A percentile compares a stretch with the other conserved stretches of the same genome.
These are phyloP conservation scores for Plantago major DNA, from an alignment of 257 asterid species.

Conservation along the genomic window DNA sequence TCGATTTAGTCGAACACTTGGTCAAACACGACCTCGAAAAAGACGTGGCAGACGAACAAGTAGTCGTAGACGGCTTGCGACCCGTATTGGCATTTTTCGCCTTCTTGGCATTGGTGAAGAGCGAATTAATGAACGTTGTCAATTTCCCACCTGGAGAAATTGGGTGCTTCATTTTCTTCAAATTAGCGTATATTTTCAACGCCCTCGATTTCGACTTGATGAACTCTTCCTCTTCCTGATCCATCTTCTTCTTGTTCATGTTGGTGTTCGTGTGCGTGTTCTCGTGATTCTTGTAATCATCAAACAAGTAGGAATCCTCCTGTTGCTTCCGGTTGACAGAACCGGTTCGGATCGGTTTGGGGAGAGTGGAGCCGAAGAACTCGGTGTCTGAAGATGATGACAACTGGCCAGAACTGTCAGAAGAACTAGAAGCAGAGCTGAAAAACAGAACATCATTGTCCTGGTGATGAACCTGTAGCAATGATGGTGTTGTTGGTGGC, in stretches of 20 bases:
- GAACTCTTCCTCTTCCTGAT: conserved; percentile 27
- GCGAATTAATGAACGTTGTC: conserved; percentile 39
- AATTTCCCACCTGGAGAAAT: conserved; percentile 52
- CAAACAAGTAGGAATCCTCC: neutral
- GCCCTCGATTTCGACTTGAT: conserved; percentile 41
- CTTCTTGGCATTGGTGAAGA: conserved; percentile 45
- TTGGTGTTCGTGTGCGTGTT: neutral
- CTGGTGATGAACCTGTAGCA: conserved; percentile 15
- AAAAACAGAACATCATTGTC: conserved; percentile 58
- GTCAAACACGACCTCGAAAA: conserved; percentile 67
- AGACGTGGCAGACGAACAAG: conserved; percentile 62
- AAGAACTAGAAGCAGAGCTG: conserved; percentile 67
- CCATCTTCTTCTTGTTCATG: neutral
- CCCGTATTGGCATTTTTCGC: conserved; percentile 16
- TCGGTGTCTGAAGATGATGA: conserved; percentile 76
- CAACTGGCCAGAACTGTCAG: conserved; percentile 75
- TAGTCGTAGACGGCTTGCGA: conserved; percentile 12
- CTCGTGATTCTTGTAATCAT: conserved; percentile 2
- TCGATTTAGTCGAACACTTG: conserved; percentile 42
- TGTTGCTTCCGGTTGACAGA: conserved; percentile 2
- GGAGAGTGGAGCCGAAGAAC: conserved; percentile 33
- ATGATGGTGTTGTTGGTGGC: conserved; percentile 14
- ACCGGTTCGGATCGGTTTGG: conserved; percentile 38
- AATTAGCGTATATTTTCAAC: conserved; percentile 36
- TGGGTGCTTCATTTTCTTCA: conserved; percentile 52